These are phyloP conservation scores for Claviceps spartinae DNA, from an alignment of 2,329 filamentous ascomycete species.

Conservation along the genomic window DNA sequence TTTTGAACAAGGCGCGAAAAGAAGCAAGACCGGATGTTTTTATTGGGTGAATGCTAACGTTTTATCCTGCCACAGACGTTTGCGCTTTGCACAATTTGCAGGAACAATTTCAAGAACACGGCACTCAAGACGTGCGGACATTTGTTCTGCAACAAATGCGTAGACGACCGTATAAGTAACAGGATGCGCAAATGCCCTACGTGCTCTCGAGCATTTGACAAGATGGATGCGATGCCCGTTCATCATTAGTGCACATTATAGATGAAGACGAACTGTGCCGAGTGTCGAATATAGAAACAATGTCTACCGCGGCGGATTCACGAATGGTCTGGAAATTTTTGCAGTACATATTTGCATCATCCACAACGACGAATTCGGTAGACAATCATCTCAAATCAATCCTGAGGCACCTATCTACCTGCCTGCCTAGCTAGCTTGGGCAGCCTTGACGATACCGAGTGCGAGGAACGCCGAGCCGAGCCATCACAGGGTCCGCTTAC, in stretches of 20 bases:
- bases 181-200: constrained; percentile 91
- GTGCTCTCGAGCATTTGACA: constrained; percentile 84
- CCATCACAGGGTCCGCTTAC: background rate
- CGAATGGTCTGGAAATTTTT: background rate
- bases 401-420: background rate
- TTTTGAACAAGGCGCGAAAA: background rate
- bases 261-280: background rate
- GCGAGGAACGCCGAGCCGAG: background rate
- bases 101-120: constrained; percentile 86
- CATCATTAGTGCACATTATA: constrained; percentile 28
- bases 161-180: constrained; percentile 78
- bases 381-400: background rate
- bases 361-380: background rate
- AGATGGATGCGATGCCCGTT: constrained; percentile 72
- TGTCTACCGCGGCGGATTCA: background rate
- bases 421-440: no score
- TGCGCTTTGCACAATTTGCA: constrained; percentile 76
- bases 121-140: constrained; percentile 89
- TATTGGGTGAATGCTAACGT: constrained; percentile 11
- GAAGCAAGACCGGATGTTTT: background rate
- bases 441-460: background rate
- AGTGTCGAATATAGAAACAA: background rate
- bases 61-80: constrained; percentile 17
- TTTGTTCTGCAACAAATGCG: constrained; percentile 81
- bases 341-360: background rate